Conservation (phyloP, 768 basidiomycete genomes). For the Auriscalpium orientale region DNA sequence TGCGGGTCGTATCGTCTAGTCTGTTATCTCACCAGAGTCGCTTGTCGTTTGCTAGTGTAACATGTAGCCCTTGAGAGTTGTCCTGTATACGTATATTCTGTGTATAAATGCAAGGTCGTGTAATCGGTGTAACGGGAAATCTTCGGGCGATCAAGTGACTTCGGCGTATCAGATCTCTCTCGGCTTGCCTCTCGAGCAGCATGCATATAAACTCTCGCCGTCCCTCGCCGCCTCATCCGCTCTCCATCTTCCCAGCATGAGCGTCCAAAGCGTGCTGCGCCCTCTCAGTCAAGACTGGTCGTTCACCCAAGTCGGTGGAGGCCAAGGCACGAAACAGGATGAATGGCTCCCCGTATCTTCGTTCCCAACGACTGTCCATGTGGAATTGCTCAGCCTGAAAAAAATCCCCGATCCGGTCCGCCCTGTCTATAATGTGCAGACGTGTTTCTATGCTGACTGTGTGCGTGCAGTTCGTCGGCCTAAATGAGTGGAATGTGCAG, state of each 20-base stretch:
- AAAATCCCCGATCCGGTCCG: conserved; percentile 80
- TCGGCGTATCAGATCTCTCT: too few species aligned
- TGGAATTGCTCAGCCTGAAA: conserved; percentile 66
- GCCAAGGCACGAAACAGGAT: conserved; percentile 39
- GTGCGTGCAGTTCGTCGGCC: conserved; percentile 51
- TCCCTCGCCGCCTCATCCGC: not conserved
- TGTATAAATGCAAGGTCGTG: too few species aligned
- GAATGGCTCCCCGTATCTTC: conserved; percentile 60
- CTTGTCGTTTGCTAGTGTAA: too few species aligned
- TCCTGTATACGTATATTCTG: too few species aligned
- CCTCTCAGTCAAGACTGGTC: conserved; percentile 44
- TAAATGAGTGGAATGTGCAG: conserved; percentile 88
- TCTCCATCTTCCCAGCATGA: conserved; percentile 14
- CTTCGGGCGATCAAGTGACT: too few species aligned
- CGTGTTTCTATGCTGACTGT: conserved; percentile 2
- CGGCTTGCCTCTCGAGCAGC: too few species aligned
- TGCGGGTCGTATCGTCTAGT: too few species aligned
- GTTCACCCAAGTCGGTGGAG: conserved; percentile 62
- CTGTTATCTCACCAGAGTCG: too few species aligned
- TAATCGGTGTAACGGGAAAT: too few species aligned
- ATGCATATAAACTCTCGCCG: too few species aligned
- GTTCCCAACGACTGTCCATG: conserved; percentile 84
- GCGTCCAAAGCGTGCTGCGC: conserved; percentile 12
- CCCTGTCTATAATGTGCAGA: not conserved
- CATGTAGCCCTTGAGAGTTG: too few species aligned